Conservation (phyloP, 116 monocot species). For the Trichopus zeylanicus region DNA sequence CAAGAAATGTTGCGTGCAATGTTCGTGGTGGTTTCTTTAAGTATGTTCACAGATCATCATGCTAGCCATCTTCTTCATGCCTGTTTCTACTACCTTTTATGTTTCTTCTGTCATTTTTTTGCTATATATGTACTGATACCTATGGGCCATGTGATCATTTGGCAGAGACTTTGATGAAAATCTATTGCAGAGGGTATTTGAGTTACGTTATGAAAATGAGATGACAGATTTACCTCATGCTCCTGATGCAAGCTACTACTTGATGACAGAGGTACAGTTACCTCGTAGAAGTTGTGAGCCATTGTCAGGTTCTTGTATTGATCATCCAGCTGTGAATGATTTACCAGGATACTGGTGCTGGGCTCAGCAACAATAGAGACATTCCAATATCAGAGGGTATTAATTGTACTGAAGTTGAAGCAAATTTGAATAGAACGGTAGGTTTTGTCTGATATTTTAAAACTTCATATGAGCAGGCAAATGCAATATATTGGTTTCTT, state of each 20-base stretch:
- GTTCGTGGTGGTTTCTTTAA: conserved; percentile 92
- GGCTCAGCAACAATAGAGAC: conserved; percentile 33
- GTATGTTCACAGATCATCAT: conserved; percentile 21
- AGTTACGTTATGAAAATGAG: conserved; percentile 79
- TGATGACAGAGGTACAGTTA: conserved; percentile 58
- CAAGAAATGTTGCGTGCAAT: conserved; percentile 97
- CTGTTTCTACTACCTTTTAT: neutral
- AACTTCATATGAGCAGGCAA: neutral
- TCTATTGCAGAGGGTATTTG: conserved; percentile 47
- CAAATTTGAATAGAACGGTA: conserved; percentile 32
- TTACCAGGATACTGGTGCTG: conserved; percentile 44
- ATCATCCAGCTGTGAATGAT: neutral
- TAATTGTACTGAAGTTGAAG: conserved; percentile 49
- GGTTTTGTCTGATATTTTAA: conserved; percentile 3
- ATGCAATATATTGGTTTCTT: neutral
- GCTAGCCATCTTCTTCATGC: no score
- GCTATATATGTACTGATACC: neutral
- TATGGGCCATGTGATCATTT: conserved; percentile 6
- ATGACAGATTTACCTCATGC: conserved; percentile 56
- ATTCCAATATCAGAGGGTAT: conserved; percentile 47
- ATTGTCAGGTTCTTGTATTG: neutral
- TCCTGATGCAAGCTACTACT: conserved; percentile 78
- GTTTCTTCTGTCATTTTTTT: neutral
- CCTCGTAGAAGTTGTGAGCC: neutral
- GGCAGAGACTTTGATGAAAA: conserved; percentile 92